Evolutionary conservation across 805 yeast genomes (phyloP), one percentile per base, ranked within the genome.

Genomic region (Candida xyloterini): DNA sequence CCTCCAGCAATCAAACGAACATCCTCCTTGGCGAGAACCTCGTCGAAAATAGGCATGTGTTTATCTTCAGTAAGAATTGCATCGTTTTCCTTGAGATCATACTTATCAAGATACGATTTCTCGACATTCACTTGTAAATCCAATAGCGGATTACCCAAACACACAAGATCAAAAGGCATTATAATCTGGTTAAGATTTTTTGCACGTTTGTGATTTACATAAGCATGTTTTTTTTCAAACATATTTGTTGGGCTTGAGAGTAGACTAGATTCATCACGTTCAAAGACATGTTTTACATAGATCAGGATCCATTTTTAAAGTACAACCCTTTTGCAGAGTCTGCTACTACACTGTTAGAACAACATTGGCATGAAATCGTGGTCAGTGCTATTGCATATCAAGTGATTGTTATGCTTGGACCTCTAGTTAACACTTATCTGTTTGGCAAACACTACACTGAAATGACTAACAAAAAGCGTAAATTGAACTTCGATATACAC

Each of bases 1-100:
- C 99, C 99, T 55, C 99, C 99, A 47, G 99, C 99, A 53, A 91
- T 78, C 46, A 80, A 67, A 56, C 79, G 76, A 47, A 87, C 79
- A 44, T 73, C 76, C 26, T 74, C 70, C 61, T 68, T 69, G 26
- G 71, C 64, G 40, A 88, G 68, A 51, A 86, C 76, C 65, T 93
- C 98, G 43, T 77, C 82, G 66, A 73, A 93, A 61, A 93, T 85
- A 40, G 91, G 85, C 79, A 80, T 67, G 70, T 88, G 96, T 63
- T 81, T 75, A 50, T 79, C 89, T 53, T 86, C 95, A 30, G 67
- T 72, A 50, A 93, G 78, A 55, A 93, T 89, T 52, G 99, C 98
- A 66, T 91, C 98, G 64, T 93, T 84, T 47, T 83, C 88, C 66
- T 91, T 89, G 56, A 93, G 72, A 27, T 63, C 79, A 70, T 93